These are phyloP conservation scores for Talaromyces albobiverticillius DNA, from an alignment of 2,329 filamentous ascomycete genomes.

Conservation along the genomic window DNA sequence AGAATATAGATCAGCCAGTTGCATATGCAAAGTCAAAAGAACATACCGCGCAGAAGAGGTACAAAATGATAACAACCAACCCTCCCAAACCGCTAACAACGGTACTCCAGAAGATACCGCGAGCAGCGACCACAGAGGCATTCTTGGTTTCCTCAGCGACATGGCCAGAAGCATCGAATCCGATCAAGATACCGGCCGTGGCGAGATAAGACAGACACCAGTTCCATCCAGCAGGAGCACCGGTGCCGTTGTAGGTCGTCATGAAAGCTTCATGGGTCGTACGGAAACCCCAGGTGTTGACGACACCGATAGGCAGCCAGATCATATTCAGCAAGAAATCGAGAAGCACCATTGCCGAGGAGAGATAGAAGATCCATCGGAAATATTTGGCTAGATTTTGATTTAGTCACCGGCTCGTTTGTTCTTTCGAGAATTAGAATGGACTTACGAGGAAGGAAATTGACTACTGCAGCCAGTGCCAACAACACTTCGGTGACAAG, in stretches of 20 bases:
- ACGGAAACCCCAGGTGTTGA: conserved; percentile 57
- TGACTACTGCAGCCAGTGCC: conserved; percentile 49
- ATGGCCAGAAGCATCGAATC: conserved; percentile 61
- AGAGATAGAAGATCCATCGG: conserved; percentile 52
- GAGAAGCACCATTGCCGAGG: conserved; percentile 51
- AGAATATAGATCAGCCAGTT: not conserved
- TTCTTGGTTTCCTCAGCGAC: conserved; percentile 62
- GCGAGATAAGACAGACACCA: conserved; percentile 62
- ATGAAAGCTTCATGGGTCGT: conserved; percentile 59
- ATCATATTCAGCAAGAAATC: conserved; percentile 61
- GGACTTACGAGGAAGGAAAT: conserved; percentile 50
- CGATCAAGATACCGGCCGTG: conserved; percentile 59
- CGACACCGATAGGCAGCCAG: conserved; percentile 59
- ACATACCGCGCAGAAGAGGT: conserved; percentile 56
- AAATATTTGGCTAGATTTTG: conserved; percentile 39
- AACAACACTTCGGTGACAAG: conserved; percentile 55
- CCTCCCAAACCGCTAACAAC: conserved; percentile 56
- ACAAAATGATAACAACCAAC: conserved; percentile 56
- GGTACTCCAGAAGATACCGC: conserved; percentile 61
- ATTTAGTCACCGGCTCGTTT: not conserved
- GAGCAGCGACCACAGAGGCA: conserved; percentile 53
- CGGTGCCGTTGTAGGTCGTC: conserved; percentile 58
- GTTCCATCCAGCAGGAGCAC: conserved; percentile 58
- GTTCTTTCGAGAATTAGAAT: conserved; percentile 32
- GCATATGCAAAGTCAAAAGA: too few species aligned